Evolutionary conservation across 306 rosid species (phyloP).

Genomic region (Acacia confusa): DNA sequence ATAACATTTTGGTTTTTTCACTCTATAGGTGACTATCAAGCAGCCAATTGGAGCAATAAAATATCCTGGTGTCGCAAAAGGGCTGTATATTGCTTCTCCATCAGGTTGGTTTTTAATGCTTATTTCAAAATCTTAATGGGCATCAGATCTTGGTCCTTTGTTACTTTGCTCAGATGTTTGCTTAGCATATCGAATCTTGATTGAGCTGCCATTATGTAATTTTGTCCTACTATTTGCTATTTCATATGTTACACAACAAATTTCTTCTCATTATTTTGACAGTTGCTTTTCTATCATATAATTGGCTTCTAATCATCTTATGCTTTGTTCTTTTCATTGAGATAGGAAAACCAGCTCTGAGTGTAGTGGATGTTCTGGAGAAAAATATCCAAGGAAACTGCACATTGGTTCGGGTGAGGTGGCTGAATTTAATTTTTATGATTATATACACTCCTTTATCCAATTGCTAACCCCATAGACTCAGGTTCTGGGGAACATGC

Average conservation of each 20-base stretch:
- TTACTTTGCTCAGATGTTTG: not conserved
- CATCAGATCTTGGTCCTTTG: not conserved
- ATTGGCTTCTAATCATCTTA: constrained; percentile 1
- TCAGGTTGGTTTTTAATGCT: constrained; percentile 38
- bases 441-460: not conserved
- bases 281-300: not conserved
- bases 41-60: constrained; percentile 76
- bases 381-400: constrained; percentile 54
- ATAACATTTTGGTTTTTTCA: constrained; percentile 22
- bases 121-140: constrained; percentile 6
- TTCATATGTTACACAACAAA: not conserved
- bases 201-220: not conserved
- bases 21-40: constrained; percentile 62
- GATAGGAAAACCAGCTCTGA: constrained; percentile 87
- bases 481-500: not conserved
- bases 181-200: not conserved
- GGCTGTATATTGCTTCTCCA: constrained; percentile 48
- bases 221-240: constrained; percentile 18
- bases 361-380: constrained; percentile 71
- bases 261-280: constrained; percentile 13
- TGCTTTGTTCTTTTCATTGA: constrained; percentile 23
- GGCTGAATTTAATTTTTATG: constrained; percentile 18
- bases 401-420: constrained; percentile 96
- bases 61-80: constrained; percentile 76
- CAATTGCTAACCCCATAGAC: not conserved